Conservation (phyloP, 2,329 filamentous ascomycete genomes). For the Colletotrichum karsti region DNA sequence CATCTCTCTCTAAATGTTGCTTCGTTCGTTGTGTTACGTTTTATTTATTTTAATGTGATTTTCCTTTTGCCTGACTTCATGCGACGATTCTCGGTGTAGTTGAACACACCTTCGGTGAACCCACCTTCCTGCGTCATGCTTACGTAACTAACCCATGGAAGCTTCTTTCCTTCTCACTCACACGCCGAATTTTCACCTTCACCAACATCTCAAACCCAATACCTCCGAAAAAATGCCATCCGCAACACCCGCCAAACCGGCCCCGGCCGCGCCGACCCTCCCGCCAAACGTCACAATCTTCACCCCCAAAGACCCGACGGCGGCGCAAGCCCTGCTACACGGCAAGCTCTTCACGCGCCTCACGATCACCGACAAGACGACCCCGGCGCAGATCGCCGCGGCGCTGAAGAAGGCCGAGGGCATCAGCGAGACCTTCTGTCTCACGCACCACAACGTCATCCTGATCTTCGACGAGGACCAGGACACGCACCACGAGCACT, state of each 20-base stretch:
- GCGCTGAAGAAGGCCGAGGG: slow-evolving; percentile 8
- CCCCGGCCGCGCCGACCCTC: not conserved
- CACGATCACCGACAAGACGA: slow-evolving; percentile 27
- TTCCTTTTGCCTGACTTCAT: too few relatives aligned
- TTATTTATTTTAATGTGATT: too few relatives aligned
- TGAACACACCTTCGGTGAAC: too few relatives aligned
- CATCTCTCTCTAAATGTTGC: too few relatives aligned
- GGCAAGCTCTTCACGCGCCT: slow-evolving; percentile 32
- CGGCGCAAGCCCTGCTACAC: slow-evolving; percentile 25
- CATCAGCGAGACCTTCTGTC: slow-evolving; percentile 27
- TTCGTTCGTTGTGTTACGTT: too few relatives aligned
- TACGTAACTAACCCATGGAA: too few relatives aligned
- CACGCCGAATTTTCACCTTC: too few relatives aligned
- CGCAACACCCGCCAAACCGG: not conserved
- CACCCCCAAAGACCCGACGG: slow-evolving; percentile 17
- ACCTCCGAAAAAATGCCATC: not conserved
- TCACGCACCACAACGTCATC: slow-evolving; percentile 27
- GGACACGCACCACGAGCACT: slow-evolving; percentile 33
- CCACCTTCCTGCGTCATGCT: too few relatives aligned
- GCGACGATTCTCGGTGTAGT: too few relatives aligned
- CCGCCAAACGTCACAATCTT: slow-evolving; percentile 34
- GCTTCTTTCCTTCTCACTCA: too few relatives aligned
- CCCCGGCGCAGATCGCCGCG: slow-evolving; percentile 17
- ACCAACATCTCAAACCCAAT: too few relatives aligned
- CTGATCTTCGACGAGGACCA: slow-evolving; percentile 29